Conservation (phyloP, 176 grass and related monocot genomes). For the Phoenix roebelenii region DNA sequence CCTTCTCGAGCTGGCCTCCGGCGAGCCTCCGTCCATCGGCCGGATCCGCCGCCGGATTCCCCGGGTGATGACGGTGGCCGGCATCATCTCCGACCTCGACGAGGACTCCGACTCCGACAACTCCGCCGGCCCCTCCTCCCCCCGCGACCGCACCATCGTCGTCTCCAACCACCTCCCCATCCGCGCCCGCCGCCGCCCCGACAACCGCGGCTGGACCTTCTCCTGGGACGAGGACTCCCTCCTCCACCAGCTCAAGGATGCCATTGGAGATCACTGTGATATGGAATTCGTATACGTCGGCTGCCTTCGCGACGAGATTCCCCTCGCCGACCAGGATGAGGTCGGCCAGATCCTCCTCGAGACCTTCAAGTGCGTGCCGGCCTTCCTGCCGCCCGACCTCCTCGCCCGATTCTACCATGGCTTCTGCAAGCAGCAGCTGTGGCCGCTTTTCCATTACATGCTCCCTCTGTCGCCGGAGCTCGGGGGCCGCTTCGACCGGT, state of each 20-base stretch:
- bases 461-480: constrained; percentile 60
- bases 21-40: neutral
- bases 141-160: constrained; percentile 63
- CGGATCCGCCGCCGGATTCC: constrained; percentile 34
- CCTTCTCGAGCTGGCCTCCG: constrained; percentile 11
- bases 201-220: constrained; percentile 76
- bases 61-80: constrained; percentile 92
- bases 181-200: constrained; percentile 56
- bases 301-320: constrained; percentile 58
- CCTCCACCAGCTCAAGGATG: constrained; percentile 81
- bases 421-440: constrained; percentile 85
- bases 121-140: constrained; percentile 69
- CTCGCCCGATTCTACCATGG: constrained; percentile 72
- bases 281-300: constrained; percentile 97
- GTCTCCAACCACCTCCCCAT: constrained; percentile 81
- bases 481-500: constrained; percentile 68
- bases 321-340: constrained; percentile 69
- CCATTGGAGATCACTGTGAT: constrained; percentile 48
- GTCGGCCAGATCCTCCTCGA: constrained; percentile 79
- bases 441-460: constrained; percentile 99
- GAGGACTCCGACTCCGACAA: constrained; percentile 69
- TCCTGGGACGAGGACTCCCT: constrained; percentile 93
- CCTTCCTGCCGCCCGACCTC: constrained; percentile 66
- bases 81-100: constrained; percentile 68
- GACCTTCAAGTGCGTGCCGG: constrained; percentile 64